Conservation (phyloP, 2,329 filamentous ascomycete species). For the Pseudogymnoascus sp. region DNA sequence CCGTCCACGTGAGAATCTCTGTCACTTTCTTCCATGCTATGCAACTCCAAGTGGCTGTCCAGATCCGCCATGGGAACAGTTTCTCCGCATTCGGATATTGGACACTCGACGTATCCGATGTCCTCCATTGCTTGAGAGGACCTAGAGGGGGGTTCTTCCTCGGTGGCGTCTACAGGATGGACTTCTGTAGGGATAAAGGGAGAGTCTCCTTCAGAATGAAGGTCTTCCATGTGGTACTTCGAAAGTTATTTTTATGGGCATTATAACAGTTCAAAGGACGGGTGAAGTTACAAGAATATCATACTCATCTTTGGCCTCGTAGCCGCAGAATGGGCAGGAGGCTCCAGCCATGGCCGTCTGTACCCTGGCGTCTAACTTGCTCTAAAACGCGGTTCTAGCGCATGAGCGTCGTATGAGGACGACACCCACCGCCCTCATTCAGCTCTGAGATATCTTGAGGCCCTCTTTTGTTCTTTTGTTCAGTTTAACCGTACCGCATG, state of each 20-base stretch:
- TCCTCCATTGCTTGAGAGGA: constrained; percentile 24
- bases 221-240: constrained; percentile 25
- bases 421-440: constrained; percentile 1
- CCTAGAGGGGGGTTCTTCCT: constrained; percentile 5
- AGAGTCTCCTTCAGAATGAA: constrained; percentile 26
- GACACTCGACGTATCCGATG: constrained; percentile 42
- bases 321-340: constrained; percentile 35
- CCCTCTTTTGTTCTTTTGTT: neutral
- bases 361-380: neutral
- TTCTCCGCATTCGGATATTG: constrained; percentile 51
- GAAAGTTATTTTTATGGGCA: constrained; percentile 4
- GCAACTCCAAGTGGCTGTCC: constrained; percentile 51
- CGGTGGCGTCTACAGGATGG: constrained; percentile 18
- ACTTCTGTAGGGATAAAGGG: constrained; percentile 25
- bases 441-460: neutral
- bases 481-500: neutral
- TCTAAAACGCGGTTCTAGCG: neutral
- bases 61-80: constrained; percentile 44
- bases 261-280: neutral
- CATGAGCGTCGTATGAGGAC: constrained; percentile 2
- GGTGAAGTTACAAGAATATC: constrained; percentile 30
- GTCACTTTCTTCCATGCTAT: constrained; percentile 27
- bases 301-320: constrained; percentile 28
- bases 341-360: neutral
- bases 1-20: constrained; percentile 11